Evolutionary conservation across 2,329 filamentous ascomycete genomes (phyloP).

Genomic region (Paecilomyces dactylethromorphus): DNA sequence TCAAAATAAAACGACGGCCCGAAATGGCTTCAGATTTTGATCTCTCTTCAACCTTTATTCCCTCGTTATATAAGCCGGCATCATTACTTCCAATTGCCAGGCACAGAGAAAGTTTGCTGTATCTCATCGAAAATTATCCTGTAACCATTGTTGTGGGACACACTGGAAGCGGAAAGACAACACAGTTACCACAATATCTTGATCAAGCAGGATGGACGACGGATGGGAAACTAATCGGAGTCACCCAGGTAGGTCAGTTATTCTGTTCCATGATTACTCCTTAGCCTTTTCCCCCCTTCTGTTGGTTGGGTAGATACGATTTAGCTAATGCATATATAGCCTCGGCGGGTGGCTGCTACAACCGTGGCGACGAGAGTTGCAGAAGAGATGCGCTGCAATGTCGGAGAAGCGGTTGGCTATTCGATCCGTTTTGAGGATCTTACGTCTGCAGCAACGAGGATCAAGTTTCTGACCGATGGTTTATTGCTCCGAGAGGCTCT

Average conservation of each 20-base stretch:
- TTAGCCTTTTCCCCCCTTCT: background rate
- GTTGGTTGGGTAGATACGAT: background rate
- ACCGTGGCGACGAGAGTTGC: slow-evolving; percentile 84
- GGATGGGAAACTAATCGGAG: slow-evolving; percentile 73
- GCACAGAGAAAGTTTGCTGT: slow-evolving; percentile 72
- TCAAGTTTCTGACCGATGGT: slow-evolving; percentile 95
- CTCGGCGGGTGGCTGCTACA: slow-evolving; percentile 81
- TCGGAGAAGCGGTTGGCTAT: slow-evolving; percentile 89
- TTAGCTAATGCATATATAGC: slow-evolving; percentile 47
- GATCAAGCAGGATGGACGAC: slow-evolving; percentile 83
- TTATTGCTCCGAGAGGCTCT: slow-evolving; percentile 85
- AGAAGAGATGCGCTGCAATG: slow-evolving; percentile 75
- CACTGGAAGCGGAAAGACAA: slow-evolving; percentile 92
- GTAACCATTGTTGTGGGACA: slow-evolving; percentile 89
- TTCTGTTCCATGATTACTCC: slow-evolving; percentile 10
- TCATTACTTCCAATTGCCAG: slow-evolving; percentile 80
- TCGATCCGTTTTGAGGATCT: slow-evolving; percentile 89
- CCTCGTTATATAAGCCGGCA: slow-evolving; percentile 78
- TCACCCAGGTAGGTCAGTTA: slow-evolving; percentile 69
- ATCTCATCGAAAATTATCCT: slow-evolving; percentile 74
- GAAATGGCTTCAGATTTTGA: slow-evolving; percentile 40
- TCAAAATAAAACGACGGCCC: background rate
- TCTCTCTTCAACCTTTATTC: slow-evolving; percentile 53
- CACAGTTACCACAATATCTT: slow-evolving; percentile 88
- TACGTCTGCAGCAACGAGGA: slow-evolving; percentile 74